phyloP scores from a whole-genome alignment of 441 rosid species.

The Aleurites moluccanus region DNA sequence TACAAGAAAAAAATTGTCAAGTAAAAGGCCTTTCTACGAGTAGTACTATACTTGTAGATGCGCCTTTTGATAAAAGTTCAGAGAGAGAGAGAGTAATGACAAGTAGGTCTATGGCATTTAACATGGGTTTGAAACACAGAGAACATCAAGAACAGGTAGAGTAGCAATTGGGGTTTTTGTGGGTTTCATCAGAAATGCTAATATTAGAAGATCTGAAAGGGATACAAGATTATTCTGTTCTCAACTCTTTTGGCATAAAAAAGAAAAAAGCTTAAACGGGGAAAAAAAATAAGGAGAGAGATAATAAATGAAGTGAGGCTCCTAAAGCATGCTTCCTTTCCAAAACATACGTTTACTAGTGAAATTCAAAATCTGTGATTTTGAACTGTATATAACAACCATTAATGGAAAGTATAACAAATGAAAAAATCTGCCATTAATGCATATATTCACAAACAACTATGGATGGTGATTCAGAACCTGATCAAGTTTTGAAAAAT shows the following conservation, averaged over 20 bases:
- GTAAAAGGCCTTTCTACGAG: not conserved
- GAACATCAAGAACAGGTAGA: constrained; percentile 13
- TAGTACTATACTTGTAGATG: not conserved
- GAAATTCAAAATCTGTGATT: constrained; percentile 21
- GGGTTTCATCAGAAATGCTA: constrained; percentile 40
- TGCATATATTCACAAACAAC: constrained; percentile 17
- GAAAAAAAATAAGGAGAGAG: not conserved
- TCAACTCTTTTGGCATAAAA: constrained; percentile 38
- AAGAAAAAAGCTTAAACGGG: constrained; percentile 17
- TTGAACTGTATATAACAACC: constrained; percentile 27
- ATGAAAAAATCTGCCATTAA: constrained; percentile 27
- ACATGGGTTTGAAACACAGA: not conserved
- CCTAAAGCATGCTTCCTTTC: constrained; percentile 1
- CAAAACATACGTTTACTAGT: constrained; percentile 24
- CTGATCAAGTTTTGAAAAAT: not conserved
- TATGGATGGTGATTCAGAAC: constrained; percentile 9
- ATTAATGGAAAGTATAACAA: constrained; percentile 38
- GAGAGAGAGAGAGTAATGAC: not conserved
- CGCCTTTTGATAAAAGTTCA: not conserved
- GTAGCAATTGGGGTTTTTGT: not conserved
- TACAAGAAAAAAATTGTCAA: not conserved
- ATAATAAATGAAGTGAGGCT: constrained; percentile 46
- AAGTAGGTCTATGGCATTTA: constrained; percentile 2
- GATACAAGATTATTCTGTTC: constrained; percentile 24
- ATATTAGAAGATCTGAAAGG: constrained; percentile 37